These are phyloP conservation scores for Chimonanthus praecox DNA, from an alignment of 164 flowering plant genomes.

Conservation along the genomic window DNA sequence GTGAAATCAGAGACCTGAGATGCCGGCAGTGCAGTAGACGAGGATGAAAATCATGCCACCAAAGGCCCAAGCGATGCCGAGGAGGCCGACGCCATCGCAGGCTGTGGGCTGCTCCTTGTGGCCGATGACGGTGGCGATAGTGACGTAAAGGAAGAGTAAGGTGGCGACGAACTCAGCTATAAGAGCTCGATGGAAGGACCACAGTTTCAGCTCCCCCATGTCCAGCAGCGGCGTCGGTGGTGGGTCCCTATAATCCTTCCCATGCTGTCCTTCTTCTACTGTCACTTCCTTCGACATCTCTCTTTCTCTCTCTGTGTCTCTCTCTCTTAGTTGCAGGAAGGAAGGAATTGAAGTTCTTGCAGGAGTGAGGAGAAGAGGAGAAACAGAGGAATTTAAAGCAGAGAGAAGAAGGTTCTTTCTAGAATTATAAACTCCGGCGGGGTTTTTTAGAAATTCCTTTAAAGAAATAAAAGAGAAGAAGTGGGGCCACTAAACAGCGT, in stretches of 20 bases:
- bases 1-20: conserved; percentile 23
- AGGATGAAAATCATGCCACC: conserved; percentile 47
- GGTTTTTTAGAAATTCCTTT: too few species aligned
- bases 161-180: conserved; percentile 40
- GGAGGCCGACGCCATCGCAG: conserved; percentile 33
- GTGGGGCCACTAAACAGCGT: too few species aligned
- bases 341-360: too few species aligned
- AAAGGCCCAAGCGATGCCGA: conserved; percentile 42
- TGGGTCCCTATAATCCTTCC: conserved; percentile 40
- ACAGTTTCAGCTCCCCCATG: conserved; percentile 27
- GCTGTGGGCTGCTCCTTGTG: conserved; percentile 15
- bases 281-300: conserved; percentile 38
- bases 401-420: too few species aligned
- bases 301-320: not conserved
- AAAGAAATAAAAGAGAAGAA: too few species aligned
- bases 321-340: not conserved
- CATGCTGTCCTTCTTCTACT: conserved; percentile 23
- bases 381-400: too few species aligned
- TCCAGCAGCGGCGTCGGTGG: conserved; percentile 43
- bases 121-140: conserved; percentile 37
- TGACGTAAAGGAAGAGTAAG: conserved; percentile 39
- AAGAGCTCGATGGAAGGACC: conserved; percentile 43
- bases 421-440: too few species aligned
- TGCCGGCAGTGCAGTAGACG: conserved; percentile 45
- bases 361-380: too few species aligned